Evolutionary conservation across 2,329 filamentous ascomycete genomes (phyloP), one percentile per base, ranked within the genome.

Genomic region (Onygenales sp.): DNA sequence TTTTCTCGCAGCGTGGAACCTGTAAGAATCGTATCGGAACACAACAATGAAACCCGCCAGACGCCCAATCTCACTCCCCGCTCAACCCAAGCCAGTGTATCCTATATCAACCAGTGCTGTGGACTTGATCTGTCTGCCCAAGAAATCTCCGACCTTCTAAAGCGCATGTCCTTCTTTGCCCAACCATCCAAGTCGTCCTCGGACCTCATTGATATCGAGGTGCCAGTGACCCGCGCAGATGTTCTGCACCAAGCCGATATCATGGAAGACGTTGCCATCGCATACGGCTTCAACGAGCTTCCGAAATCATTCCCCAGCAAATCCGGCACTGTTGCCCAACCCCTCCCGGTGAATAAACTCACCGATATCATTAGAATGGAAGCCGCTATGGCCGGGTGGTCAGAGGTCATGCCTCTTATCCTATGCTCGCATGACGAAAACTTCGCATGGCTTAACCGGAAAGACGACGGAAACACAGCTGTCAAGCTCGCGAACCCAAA

Each of bases 341-440:
- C 91, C 8, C 79, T 97, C 8, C 82, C 84, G 56, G 86, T 98
- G 72, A 98, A 98, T 79, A 97, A 96, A 74, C 85, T 98, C 42
- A 81, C 81, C 56, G 94, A 98, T 65, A 95, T 97, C 61, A 82
- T 97, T 55, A 86, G 93, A 52, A 75, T 84, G 52, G 93, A 98
- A 70, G 82, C 87, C 49, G 92, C 91, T 52, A 93, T 95, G 83
- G 86, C 92, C 5, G 93, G 93, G 55, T 98, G 93, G 93, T 86
- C 83, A 52, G 93, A 98, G 75, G 92, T 95, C 53, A 85, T 98
- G 81, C 92, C 93, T 31, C 79, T 98, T 32, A 97, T 95, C 61
- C 82, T 98, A 52, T 98, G 93, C 78, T 95, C 89, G 45, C 90
- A 96, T 70, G 92, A 97, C 65, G 93, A 98, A 78, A 98, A 98